Evolutionary conservation across 2,329 filamentous ascomycete species (phyloP), one percentile per base, ranked within the genome.

Genomic region (Colletotrichum australisinense): DNA sequence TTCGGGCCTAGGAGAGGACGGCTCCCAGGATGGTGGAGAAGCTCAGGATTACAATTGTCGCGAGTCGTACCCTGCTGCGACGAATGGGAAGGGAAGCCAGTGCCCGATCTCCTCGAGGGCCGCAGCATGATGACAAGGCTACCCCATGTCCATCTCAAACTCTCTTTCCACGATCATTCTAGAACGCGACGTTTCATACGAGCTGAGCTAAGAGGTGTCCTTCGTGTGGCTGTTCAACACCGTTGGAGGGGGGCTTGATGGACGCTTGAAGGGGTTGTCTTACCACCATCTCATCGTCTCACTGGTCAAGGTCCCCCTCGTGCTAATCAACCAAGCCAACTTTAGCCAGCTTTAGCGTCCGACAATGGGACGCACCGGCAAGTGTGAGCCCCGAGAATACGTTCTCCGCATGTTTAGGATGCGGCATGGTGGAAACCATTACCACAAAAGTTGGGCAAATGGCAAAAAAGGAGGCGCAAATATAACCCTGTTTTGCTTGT

Each of bases 101-200:
- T 11, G 49, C 58, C 38, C 16, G 55, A 53, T 60, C 60, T 58
- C 5, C 19, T 3, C 2, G 12, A 57, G 30, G 14, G 52, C 11
- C 12, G 4, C 19, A 14, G 67, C 46, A 62, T 35, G 5, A 30
- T n/a, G 52, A 64, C 70, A 7, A 38, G 67, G 67, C 46, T 46
- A 11, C 2, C 35, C 71, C 62, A 65, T 70, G 71, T 14, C 7
- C 49, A 32, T 53, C 60, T 58, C 46, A 73, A 73, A 73, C 62
- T 53, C 55, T 66, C 49, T 62, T 72, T 58, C 49, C 62, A 52
- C 65, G 30, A 58, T 71, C 12, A 53, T 66, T 73, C 71, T 57
- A 73, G 71, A 66, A 52, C 28, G 35, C n/a, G 53, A 56, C 46
- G 71, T 73, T 73, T 73, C 71, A 73, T 73, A 32, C 67, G 28